Evolutionary conservation across 169 alveolate genomes (phyloP), one percentile per base, ranked within the genome.

Genomic region (Ichthyophthirius multifiliis): DNA sequence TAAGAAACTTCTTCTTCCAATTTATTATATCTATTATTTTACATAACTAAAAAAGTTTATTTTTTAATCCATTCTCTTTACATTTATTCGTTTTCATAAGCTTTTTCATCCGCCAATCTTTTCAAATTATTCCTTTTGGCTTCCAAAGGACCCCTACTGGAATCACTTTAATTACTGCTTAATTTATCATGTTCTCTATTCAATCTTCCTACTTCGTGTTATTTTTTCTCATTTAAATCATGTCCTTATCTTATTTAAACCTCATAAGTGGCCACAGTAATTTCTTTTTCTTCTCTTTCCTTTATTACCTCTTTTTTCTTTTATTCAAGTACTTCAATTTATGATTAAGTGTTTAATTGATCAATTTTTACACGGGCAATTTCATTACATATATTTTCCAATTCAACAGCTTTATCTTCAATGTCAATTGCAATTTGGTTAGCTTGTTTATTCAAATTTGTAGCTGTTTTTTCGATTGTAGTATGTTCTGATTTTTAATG

Each of bases 331-430:
- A 90, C 86, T 47, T 93, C 94, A 45, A 89, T 90, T 48, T 90
- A 88, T 43, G 95, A 91, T 75, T 90, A 87, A 44, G 95, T 91
- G 47, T 93, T 94, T 31, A 94, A 89, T 45, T 91, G 84, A 89
- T 95, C 98, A 27, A 95, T 94, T 78, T 90, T 90, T 47, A 92
- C 95, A 82, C 97, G 90, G 7, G 95, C 94, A 35, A 94, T 93
- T 82, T 95, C 98, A 90, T 94, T 94, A 4, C 91, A 88, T 6
- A 94, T 82, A 41, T 91, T 87, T 81, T 90, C 96, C 23, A 89
- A 86, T 86, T 95, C 97, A 16, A 89, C 97, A 83, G 88, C 92
- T 39, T 92, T 90, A 75, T 84, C 86, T 18, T 87, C 86, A 74
- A 91, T 89, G 31, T 77, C 91, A 44, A 47, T 75, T 48, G 67